Percentiles rank a stretch among this genome's conserved stretches.
These are phyloP conservation scores for Geotrichum klebahnii DNA, from an alignment of 1,139 yeast species.

Conservation along the genomic window DNA sequence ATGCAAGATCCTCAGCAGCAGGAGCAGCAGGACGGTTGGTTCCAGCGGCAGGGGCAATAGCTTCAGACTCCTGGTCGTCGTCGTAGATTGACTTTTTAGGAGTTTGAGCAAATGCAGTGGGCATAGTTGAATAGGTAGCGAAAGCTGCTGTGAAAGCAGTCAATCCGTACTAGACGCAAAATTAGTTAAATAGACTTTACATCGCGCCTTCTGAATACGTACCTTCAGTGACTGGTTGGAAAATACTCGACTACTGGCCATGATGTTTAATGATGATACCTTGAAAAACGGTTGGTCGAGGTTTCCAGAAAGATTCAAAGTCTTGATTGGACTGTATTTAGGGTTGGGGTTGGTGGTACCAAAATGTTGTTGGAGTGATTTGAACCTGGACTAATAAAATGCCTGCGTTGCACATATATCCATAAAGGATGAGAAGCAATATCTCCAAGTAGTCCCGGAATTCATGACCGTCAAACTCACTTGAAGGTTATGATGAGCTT, in stretches of 20 bases:
- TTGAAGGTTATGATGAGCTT: too few relatives aligned
- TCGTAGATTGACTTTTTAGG: constrained; percentile 55
- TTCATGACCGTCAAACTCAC: too few relatives aligned
- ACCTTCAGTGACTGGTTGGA: constrained; percentile 16
- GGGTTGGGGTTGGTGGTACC: background rate
- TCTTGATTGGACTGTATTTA: constrained; percentile 2
- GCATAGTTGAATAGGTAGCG: constrained; percentile 20
- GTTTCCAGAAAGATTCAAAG: background rate
- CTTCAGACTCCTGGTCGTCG: constrained; percentile 41
- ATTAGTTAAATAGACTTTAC: background rate
- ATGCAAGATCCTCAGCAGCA: constrained; percentile 40
- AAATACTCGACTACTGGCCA: constrained; percentile 19
- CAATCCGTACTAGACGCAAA: constrained; percentile 9
- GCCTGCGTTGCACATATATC: too few relatives aligned
- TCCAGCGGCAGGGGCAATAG: constrained; percentile 52
- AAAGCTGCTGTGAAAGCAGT: constrained; percentile 16
- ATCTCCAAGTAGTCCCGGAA: too few relatives aligned
- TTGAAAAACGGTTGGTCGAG: constrained; percentile 1
- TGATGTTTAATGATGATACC: constrained; percentile 1
- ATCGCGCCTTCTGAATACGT: background rate
- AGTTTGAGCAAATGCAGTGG: constrained; percentile 30
- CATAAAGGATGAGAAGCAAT: too few relatives aligned
- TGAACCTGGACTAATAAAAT: background rate
- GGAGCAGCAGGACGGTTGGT: constrained; percentile 51
- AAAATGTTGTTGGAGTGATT: background rate